Percentiles rank a stretch among this genome's conserved stretches.
Conservation (phyloP, 2,329 filamentous ascomycete species). For the Scolecobasidium constrictum region DNA sequence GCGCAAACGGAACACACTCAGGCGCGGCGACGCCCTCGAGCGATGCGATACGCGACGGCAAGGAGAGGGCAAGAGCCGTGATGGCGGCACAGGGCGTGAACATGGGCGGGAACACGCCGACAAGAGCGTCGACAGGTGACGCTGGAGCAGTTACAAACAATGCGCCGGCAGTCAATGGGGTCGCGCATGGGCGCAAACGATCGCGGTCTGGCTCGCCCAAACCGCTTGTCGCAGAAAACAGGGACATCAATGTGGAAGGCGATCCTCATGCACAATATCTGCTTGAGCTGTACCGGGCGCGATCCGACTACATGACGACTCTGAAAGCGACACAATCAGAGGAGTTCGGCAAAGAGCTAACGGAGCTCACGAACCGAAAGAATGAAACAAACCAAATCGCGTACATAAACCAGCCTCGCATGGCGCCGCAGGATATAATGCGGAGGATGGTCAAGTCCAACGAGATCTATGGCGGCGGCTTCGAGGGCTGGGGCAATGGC, state of each 20-base stretch:
- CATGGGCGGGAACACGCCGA: slow-evolving; percentile 19
- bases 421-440: background rate
- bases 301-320: slow-evolving; percentile 49
- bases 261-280: slow-evolving; percentile 28
- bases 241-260: slow-evolving; percentile 13
- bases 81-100: slow-evolving; percentile 41
- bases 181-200: slow-evolving; percentile 43
- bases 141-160: slow-evolving; percentile 20
- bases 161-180: slow-evolving; percentile 27
- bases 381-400: background rate
- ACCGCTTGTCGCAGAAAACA: background rate
- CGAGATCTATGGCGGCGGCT: slow-evolving; percentile 56
- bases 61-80: slow-evolving; percentile 49
- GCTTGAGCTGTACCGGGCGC: slow-evolving; percentile 53
- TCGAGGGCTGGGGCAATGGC: slow-evolving; percentile 81
- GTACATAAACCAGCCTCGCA: background rate
- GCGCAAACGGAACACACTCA: background rate
- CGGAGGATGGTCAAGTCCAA: slow-evolving; percentile 25
- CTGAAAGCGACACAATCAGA: slow-evolving; percentile 39
- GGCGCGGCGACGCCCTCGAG: slow-evolving; percentile 10
- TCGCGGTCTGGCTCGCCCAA: slow-evolving; percentile 47
- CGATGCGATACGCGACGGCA: slow-evolving; percentile 45
- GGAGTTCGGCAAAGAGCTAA: slow-evolving; percentile 36
- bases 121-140: slow-evolving; percentile 9
- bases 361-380: slow-evolving; percentile 49